Base-by-base conservation (phyloP, 495 filamentous ascomycete genomes). In the Lasiosphaeria miniovina region DNA sequence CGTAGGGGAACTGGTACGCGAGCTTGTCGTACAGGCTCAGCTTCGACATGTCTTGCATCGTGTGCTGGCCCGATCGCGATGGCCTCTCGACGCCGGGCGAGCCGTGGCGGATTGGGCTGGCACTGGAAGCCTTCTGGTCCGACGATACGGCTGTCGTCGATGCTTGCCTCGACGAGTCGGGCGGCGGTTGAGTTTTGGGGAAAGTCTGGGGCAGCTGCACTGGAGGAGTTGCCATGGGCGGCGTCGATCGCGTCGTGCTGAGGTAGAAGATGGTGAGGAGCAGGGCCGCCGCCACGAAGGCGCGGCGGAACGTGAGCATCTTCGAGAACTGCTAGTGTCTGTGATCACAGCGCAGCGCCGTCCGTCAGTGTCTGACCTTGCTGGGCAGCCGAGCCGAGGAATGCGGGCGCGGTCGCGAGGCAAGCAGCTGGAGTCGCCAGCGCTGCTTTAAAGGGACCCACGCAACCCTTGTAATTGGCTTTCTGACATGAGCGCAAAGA, bases 1-100 rank as follows among this genome's bases (percentile, higher is more conserved):
- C 87, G 76, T 98, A 98, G 11, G 93, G 91, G 70, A 93, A 98
- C 66, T 95, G 89, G 77, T 95, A 96, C 41, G 85, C 89, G 53
- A 98, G 81, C 67, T 92, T 91, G 36, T 96, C 89, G 68, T 86
- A 82, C 15, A 98, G 75, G 10, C 90, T 84, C 65, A 84, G 83
- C 69, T 81, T 81, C 40, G 78, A 78, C 63, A 81, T 72, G 61
- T 85, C 82, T 46, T 74, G 71, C 31, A 86, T 66, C 24, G 76
- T 65, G 60, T 79, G 72, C 62, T 83, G 82, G 5, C 65, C 66
- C 77, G 66, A 32, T 31, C 33, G 49, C 12, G 36, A 43, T 4
- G 60, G 55, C 31, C 54, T 55, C 35, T 61, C 46, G 32, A 61
- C 62, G 15, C 57, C 55, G 64, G 62, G 63, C 41, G 64, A 62